phyloP scores from a whole-genome alignment of 148 eudicot genomes.

The Vaccinium myrtillus region DNA sequence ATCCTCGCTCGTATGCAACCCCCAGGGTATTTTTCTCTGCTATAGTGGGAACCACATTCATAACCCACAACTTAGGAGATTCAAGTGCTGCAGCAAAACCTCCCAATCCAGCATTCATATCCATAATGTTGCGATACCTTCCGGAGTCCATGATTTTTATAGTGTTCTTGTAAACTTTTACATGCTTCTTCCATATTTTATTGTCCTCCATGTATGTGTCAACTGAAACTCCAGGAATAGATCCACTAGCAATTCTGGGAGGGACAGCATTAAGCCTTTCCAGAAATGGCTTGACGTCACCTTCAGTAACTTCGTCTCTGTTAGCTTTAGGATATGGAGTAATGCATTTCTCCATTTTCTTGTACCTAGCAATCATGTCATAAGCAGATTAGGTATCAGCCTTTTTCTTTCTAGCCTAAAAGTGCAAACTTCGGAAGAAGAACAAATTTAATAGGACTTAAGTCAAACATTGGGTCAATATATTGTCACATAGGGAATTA shows the following conservation, averaged over 20 bases:
- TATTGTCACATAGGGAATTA: background rate
- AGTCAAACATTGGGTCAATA: background rate
- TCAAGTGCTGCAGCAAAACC: conserved; percentile 93
- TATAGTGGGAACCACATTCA: conserved; percentile 91
- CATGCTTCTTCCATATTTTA: conserved; percentile 79
- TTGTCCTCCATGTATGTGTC: conserved; percentile 65
- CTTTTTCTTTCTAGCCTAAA: background rate
- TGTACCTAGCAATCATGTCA: conserved; percentile 63
- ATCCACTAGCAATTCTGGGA: conserved; percentile 76
- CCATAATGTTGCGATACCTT: conserved; percentile 95
- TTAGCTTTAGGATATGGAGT: conserved; percentile 50
- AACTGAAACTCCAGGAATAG: conserved; percentile 69
- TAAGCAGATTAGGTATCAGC: background rate
- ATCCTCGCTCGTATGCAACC: conserved; percentile 77
- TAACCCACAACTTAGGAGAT: conserved; percentile 89
- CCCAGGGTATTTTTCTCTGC: conserved; percentile 86
- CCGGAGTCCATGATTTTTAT: conserved; percentile 78
- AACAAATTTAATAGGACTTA: background rate
- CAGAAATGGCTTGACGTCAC: conserved; percentile 68
- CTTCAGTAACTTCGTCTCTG: conserved; percentile 28
- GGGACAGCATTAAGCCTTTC: conserved; percentile 85
- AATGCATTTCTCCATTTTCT: conserved; percentile 85
- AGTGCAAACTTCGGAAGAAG: background rate
- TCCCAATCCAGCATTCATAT: conserved; percentile 96
- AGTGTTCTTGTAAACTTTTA: conserved; percentile 67